Percentiles rank a stretch among this genome's conserved stretches.
Conservation (phyloP, 345 rosid genomes). For the Syzygium grande region DNA sequence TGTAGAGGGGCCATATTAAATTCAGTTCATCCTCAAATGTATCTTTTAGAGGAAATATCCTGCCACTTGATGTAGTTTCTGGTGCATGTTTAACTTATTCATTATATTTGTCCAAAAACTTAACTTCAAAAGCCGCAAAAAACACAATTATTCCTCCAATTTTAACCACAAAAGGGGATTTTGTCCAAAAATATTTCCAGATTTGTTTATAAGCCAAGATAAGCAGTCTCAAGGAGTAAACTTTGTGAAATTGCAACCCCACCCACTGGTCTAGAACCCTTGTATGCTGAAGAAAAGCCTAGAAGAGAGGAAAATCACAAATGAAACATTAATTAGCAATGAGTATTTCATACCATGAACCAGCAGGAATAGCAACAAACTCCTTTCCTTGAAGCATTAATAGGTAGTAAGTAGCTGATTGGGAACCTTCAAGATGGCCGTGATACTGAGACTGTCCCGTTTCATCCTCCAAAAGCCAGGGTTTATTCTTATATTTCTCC, state of each 20-base stretch:
- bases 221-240: neutral
- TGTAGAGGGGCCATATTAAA: neutral
- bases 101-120: neutral
- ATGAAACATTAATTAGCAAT: neutral
- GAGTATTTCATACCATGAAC: slow-evolving; percentile 62
- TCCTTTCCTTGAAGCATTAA: slow-evolving; percentile 81
- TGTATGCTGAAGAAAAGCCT: neutral
- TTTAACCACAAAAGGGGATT: neutral
- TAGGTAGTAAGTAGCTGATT: slow-evolving; percentile 88
- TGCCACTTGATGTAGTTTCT: neutral
- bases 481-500: slow-evolving; percentile 93
- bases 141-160: neutral
- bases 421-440: slow-evolving; percentile 95
- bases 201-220: neutral
- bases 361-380: slow-evolving; percentile 86
- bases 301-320: neutral
- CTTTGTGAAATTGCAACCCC: neutral
- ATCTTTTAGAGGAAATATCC: neutral
- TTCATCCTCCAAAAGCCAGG: slow-evolving; percentile 96
- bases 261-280: neutral
- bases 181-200: neutral
- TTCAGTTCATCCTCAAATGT: neutral
- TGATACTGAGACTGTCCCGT: slow-evolving; percentile 90
- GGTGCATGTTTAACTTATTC: neutral
- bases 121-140: neutral